phyloP scores from a whole-genome alignment of 495 filamentous ascomycete species.

The Penicillium herquei region DNA sequence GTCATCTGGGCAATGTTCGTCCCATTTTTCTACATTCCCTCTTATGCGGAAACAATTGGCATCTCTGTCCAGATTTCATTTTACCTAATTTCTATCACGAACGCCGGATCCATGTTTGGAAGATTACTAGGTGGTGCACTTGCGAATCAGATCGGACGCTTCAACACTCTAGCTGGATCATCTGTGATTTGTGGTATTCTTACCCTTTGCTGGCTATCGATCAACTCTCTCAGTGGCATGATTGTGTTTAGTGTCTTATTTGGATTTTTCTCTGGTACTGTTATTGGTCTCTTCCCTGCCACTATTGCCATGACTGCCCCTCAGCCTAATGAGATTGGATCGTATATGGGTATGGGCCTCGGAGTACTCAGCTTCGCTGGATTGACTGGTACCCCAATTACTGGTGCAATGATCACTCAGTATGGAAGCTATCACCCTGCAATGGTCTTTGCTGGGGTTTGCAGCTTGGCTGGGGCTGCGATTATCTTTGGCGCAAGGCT shows the following conservation, averaged over 20 bases:
- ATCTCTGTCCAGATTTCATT: conserved; percentile 16
- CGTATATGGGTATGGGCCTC: conserved; percentile 35
- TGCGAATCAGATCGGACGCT: conserved; percentile 43
- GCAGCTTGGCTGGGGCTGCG: conserved; percentile 11
- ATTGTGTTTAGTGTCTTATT: conserved; percentile 54
- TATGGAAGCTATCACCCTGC: conserved; percentile 19
- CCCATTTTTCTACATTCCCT: conserved; percentile 25
- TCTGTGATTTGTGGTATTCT: conserved; percentile 13
- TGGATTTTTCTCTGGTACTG: conserved; percentile 56
- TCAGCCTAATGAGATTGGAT: conserved; percentile 47
- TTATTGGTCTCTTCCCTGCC: conserved; percentile 43
- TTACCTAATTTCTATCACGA: conserved; percentile 26
- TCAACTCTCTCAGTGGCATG: conserved; percentile 43
- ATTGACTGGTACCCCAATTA: conserved; percentile 29
- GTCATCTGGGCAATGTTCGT: conserved; percentile 15
- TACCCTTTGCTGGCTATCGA: conserved; percentile 45
- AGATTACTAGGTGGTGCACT: conserved; percentile 19
- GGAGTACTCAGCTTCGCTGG: conserved; percentile 17
- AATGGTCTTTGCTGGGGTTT: conserved; percentile 19
- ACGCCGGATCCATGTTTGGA: conserved; percentile 28
- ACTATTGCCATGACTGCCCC: conserved; percentile 21
- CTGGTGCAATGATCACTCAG: conserved; percentile 21
- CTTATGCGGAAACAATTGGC: conserved; percentile 9
- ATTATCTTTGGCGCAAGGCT: background rate
- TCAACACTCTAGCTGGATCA: conserved; percentile 26